Conservation (phyloP, 2,329 filamentous ascomycete species). For the Aureobasidium subglaciale region DNA sequence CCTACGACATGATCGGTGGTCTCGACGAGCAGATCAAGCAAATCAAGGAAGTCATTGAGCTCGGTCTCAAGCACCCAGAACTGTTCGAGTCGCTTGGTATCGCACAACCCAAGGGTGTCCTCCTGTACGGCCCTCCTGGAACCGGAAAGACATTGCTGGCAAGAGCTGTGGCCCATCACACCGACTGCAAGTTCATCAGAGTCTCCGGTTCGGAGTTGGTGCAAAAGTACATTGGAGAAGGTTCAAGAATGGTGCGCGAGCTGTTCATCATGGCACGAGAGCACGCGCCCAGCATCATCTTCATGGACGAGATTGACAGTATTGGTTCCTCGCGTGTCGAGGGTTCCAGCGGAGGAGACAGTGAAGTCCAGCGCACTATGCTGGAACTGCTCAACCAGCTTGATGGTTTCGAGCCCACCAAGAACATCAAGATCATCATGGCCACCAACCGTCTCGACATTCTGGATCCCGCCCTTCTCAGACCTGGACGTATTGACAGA, state of each 20-base stretch:
- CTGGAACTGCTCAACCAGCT: slow-evolving; percentile 96
- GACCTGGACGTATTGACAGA: slow-evolving; percentile 94
- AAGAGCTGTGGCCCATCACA: slow-evolving; percentile 93
- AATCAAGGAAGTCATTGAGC: slow-evolving; percentile 99
- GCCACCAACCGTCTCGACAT: slow-evolving; percentile 97
- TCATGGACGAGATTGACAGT: slow-evolving; percentile 99
- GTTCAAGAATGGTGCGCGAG: slow-evolving; percentile 96
- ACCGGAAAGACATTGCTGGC: slow-evolving; percentile 95
- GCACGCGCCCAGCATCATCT: slow-evolving; percentile 97
- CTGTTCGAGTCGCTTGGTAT: slow-evolving; percentile 99
- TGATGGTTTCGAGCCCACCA: slow-evolving; percentile 96
- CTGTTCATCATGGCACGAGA: slow-evolving; percentile 98
- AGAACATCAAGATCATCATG: slow-evolving; percentile 99
- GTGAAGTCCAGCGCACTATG: slow-evolving; percentile 98
- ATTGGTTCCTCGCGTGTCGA: slow-evolving; percentile 97
- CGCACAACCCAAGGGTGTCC: slow-evolving; percentile 92
- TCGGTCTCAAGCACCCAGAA: slow-evolving; percentile 95
- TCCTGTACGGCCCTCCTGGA: slow-evolving; percentile 92
- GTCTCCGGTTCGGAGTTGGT: slow-evolving; percentile 94
- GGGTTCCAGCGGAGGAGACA: slow-evolving; percentile 89
- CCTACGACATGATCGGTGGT: slow-evolving; percentile 99
- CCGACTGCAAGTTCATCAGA: slow-evolving; percentile 97
- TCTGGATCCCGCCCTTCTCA: slow-evolving; percentile 84
- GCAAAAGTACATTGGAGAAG: slow-evolving; percentile 98
- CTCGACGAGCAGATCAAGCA: slow-evolving; percentile 99